Evolutionary conservation across 106 monocot species (phyloP).

Genomic region (Narthecium ossifragum): DNA sequence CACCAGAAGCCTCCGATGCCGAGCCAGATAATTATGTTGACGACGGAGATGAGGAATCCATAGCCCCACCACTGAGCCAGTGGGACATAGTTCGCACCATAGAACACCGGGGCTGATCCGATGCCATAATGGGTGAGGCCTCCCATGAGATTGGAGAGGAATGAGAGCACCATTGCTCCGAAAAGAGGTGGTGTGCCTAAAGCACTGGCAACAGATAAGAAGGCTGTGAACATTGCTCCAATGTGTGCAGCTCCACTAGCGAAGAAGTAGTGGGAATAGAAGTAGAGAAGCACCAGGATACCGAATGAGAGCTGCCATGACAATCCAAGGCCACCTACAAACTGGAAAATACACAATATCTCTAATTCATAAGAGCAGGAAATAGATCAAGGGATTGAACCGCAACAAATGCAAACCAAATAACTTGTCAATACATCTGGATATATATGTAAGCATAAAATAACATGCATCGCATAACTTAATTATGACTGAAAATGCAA

Average conservation of each 20-base stretch:
- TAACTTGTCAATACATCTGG: no score
- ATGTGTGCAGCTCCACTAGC: conserved; percentile 99
- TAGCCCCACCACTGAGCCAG: conserved; percentile 90
- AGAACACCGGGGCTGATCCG: conserved; percentile 95
- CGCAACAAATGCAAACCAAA: no score
- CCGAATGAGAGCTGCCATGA: conserved; percentile 98
- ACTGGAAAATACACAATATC: conserved; percentile 52
- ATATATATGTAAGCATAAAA: no score
- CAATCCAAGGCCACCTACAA: conserved; percentile 89
- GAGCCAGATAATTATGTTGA: conserved; percentile 94
- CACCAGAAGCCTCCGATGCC: conserved; percentile 96
- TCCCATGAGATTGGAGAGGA: conserved; percentile 97
- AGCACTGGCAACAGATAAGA: conserved; percentile 86
- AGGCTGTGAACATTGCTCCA: conserved; percentile 98
- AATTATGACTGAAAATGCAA: no score
- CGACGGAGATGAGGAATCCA: conserved; percentile 86
- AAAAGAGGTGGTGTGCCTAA: conserved; percentile 91
- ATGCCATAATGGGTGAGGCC: conserved; percentile 98
- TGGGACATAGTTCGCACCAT: conserved; percentile 90
- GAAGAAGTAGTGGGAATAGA: conserved; percentile 99
- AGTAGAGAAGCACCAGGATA: conserved; percentile 88
- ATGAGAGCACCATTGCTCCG: conserved; percentile 82
- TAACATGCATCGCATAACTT: no score
- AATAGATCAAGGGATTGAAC: no score
- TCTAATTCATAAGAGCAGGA: background rate